Evolutionary conservation across 2,329 filamentous ascomycete species (phyloP), one percentile per base, ranked within the genome.

Genomic region (Venturia asperata): DNA sequence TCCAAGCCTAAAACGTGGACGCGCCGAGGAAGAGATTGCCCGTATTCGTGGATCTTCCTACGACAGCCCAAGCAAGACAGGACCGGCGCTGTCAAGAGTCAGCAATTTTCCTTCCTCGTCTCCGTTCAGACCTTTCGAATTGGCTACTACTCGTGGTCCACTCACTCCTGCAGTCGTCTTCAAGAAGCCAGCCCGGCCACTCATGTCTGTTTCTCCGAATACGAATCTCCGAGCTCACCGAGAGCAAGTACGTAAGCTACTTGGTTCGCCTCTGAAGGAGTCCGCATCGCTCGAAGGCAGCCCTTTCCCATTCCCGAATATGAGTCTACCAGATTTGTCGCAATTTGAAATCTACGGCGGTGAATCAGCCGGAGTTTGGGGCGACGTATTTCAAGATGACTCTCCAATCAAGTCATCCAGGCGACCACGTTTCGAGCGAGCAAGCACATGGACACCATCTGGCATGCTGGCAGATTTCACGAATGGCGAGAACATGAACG

Each of bases 1-100:
- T n/a, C 88, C 88, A 62, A 85, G 86, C 65, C 87, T 92, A 71
- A 95, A 93, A 79, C 88, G 91, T 67, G 93, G 93, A 39, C 89
- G 93, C 67, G 94, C 94, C 19, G 94, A 97, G 75, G 92, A 95
- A 71, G 94, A 97, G 76, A 97, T 99, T 79, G 90, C 90, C 58
- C 90, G 93, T 49, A 88, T 97, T 64, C 89, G 94, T 69, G 90
- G 90, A 68, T 97, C 93, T 1, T 96, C 92, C 1, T 93, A 92
- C 71, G 92, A 96, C 72, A 97, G 92, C 72, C 94, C 94, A 5
- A 90, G 86, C 62, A 92, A 91, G 77, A 82, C 83, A 15, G 79
- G 79, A 65, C 78, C 81, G 67, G 80, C 81, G 43, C 21, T 62
- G 17, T 30, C 30, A 63, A 47, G 27, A 62, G 34, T 43, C 66